Conservation (phyloP, 208 protist species). For the Spongospora subterranea region DNA sequence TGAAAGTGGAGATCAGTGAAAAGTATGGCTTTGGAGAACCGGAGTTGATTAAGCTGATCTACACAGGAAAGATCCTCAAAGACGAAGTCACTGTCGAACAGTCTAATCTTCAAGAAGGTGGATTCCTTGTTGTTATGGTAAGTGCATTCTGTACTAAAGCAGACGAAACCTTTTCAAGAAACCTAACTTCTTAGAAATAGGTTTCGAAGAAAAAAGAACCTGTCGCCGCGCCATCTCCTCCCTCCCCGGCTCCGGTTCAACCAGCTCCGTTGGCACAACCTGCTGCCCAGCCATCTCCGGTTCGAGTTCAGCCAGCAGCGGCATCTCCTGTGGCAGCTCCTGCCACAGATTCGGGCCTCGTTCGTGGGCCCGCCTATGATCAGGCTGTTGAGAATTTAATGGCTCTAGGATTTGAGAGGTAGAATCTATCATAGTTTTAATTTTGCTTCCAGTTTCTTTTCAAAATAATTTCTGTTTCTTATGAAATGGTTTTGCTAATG, state of each 20-base stretch:
- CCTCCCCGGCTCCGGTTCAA: background rate
- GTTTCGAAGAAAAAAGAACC: conserved; percentile 47
- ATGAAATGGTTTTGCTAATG: too few relatives aligned
- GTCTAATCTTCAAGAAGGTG: background rate
- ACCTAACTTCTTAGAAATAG: too few relatives aligned
- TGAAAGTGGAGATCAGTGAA: conserved; percentile 7
- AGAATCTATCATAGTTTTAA: too few relatives aligned
- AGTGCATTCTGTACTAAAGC: background rate
- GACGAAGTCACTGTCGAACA: background rate
- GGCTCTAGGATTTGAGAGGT: background rate
- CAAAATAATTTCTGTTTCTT: too few relatives aligned
- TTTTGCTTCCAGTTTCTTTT: too few relatives aligned
- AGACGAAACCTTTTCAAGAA: background rate
- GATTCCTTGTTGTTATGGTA: conserved; percentile 44
- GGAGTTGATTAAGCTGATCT: conserved; percentile 41
- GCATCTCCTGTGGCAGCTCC: background rate
- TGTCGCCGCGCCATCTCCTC: background rate
- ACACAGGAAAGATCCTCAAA: conserved; percentile 43
- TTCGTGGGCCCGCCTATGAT: conserved; percentile 40
- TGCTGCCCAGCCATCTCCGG: background rate
- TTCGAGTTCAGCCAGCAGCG: background rate
- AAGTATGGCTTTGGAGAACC: conserved; percentile 11
- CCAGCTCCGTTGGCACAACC: background rate
- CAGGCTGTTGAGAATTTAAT: conserved; percentile 25
- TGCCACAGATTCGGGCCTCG: background rate